phyloP scores from a whole-genome alignment of 2,329 filamentous ascomycete genomes.

The Fusarium anguioides region DNA sequence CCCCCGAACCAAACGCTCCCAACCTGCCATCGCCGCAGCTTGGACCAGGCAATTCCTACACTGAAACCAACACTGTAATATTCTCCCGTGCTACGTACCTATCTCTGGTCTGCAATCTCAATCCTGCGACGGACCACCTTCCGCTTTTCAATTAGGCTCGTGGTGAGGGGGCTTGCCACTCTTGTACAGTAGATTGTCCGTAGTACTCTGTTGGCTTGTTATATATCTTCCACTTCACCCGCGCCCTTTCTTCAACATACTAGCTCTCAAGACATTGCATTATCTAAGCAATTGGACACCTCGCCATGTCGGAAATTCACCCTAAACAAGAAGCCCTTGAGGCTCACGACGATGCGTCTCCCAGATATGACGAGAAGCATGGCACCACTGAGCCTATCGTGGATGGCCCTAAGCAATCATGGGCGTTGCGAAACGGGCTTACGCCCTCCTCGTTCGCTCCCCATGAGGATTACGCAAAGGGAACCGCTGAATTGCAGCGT shows the following conservation, averaged over 20 bases:
- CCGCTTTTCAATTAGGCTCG: conserved; percentile 28
- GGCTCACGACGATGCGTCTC: conserved; percentile 21
- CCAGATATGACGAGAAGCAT: conserved; percentile 35
- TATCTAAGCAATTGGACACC: neutral
- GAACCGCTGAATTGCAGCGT: conserved; percentile 40
- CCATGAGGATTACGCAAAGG: conserved; percentile 37
- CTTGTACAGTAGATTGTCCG: neutral
- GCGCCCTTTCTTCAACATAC: neutral
- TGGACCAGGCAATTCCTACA: conserved; percentile 6
- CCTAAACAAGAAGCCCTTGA: conserved; percentile 32
- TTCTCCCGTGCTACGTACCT: conserved; percentile 25
- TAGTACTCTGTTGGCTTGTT: too few species aligned
- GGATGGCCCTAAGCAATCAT: conserved; percentile 25
- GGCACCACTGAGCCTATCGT: conserved; percentile 15
- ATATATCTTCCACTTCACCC: conserved; percentile 23
- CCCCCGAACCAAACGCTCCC: neutral
- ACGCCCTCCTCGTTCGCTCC: conserved; percentile 38
- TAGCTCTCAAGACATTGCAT: neutral
- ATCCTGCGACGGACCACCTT: conserved; percentile 24
- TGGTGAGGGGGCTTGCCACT: conserved; percentile 9
- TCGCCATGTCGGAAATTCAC: conserved; percentile 34
- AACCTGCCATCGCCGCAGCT: neutral
- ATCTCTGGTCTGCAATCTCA: neutral
- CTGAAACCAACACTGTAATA: conserved; percentile 1
- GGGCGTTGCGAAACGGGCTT: conserved; percentile 45